These are phyloP conservation scores for Primulina eburnea DNA, from an alignment of 257 asterid genomes.

Conservation along the genomic window DNA sequence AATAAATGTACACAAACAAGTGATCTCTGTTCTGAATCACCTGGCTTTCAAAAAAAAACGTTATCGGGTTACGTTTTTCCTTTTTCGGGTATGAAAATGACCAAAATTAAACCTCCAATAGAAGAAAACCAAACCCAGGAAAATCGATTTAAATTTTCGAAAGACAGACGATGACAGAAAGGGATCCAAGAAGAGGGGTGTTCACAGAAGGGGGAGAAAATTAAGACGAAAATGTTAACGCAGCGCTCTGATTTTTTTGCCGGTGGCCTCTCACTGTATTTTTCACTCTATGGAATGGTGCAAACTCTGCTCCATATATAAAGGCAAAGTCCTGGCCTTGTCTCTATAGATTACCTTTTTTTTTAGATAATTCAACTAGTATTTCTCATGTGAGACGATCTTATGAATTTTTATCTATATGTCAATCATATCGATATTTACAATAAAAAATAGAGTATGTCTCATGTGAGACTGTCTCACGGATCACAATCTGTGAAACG, in stretches of 20 bases:
- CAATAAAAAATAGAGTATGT: too few relatives aligned
- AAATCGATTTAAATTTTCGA: conserved; percentile 35
- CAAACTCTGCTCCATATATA: conserved; percentile 30
- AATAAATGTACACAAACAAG: conserved; percentile 3
- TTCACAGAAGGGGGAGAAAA: conserved; percentile 41
- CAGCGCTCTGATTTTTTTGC: conserved; percentile 18
- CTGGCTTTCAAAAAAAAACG: conserved; percentile 64
- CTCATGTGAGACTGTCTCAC: too few relatives aligned
- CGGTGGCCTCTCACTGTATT: conserved; percentile 53
- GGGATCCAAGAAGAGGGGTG: conserved; percentile 90
- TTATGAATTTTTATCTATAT: too few relatives aligned
- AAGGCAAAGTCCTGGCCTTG: conserved; percentile 32
- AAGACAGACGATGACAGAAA: conserved; percentile 89
- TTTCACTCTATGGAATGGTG: conserved; percentile 43
- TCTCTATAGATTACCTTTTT: background rate
- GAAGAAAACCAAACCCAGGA: conserved; percentile 47
- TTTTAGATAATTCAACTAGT: too few relatives aligned
- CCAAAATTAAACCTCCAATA: conserved; percentile 20
- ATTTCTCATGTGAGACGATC: too few relatives aligned
- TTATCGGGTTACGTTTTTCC: conserved; percentile 11
- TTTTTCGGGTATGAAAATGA: background rate
- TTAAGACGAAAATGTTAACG: conserved; percentile 20
- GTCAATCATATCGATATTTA: too few relatives aligned
- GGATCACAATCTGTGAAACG: too few relatives aligned
- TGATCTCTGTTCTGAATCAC: conserved; percentile 89